Base-by-base conservation (phyloP, 1,284 basidiomycete genomes). In the Agroathelia rolfsii region DNA sequence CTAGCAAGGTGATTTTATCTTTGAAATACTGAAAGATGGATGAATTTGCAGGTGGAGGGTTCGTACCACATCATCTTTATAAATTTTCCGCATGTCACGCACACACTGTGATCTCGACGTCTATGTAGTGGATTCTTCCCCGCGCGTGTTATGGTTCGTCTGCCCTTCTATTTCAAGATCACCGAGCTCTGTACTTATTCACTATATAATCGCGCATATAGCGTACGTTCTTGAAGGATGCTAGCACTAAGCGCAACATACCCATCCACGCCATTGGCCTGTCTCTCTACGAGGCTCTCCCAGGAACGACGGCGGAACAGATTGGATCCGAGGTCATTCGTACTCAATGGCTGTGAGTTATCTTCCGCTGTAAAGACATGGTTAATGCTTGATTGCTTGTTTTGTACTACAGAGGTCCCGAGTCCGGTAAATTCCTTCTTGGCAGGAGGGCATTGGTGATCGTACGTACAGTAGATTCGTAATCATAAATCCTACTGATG, bases 261-360 rank as follows among this genome's bases (percentile, higher is more conserved):
- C 85, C 87, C 34, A 94, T 95, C 44, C 77, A 80, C 56, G 92
- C 92, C 2, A 93, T 96, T 43, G 90, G 92, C 2, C 69, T 96
- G 20, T 92, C 87, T 3, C 66, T 96, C 4, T 96, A 96, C 48
- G 92, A 96, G 53, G 72, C 80, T 16, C 61, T 93, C 9, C 78
- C 82, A 6, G 84, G 78, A 14, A 70, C 71, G 13, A 77, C 76
- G 6, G 77, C 64, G 25, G 81, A 93, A 50, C 74, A 81, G 50
- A 70, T 89, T 38, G 88, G 88, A 19, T 74, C 66, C 38, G 79
- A 93, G 55, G 86, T 95, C 39, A 66, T 92, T 45, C 72, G 89
- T 35, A 94, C 88, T 6, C 92, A 95, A 55, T 95, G 90, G 92
- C 69, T 74, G 85, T 92, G 52, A 58, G 85, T 60, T n/a, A 24